Base-by-base conservation (phyloP, 2,329 filamentous ascomycete species). In the Chlorencoelia australis region DNA sequence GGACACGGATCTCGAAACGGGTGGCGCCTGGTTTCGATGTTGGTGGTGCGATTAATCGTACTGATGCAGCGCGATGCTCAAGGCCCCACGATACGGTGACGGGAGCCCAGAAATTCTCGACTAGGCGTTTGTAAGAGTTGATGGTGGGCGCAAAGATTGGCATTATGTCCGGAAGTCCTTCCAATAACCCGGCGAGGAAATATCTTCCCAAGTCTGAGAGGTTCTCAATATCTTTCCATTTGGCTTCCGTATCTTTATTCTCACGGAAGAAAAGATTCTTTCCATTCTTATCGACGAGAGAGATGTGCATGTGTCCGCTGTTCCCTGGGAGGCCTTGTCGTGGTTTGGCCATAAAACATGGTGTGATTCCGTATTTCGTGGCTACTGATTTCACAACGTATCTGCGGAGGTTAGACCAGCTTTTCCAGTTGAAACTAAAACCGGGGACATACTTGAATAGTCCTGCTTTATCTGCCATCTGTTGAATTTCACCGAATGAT, bases 91-190 rank as follows among this genome's bases (percentile, higher is more conserved):
- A 94, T 0, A 96, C 91, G 0, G 89, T 95, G 5, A 98, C 91
- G 0, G 91, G 91, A 0, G 91, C 91, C 91, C 91, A 98, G 63
- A 95, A 96, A 64, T 96, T 96, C 66, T 98, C 91, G 2, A 98
- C 91, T 1, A 98, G 72, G 3, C 91, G 80, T 65, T 98, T 98
- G 69, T 98, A 98, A 43, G 85, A 94, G 69, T 98, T 98, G 55
- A 98, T 75, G 1, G 86, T 98, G 0, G 91, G 91, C 1, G 89
- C 91, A 9, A 98, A 69, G 40, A 96, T 68, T 1, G 91, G 91
- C 91, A 98, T 98, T 48, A 96, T 76, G 54, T 95, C 86, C 2
- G 91, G 86, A 4, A 98, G 71, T 10, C 89, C 91, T 16, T 85
- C 80, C 0, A 98, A 70, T 2, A 98, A 62, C 6, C 91, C 91